Evolutionary conservation across 768 basidiomycete species (phyloP), one percentile per base, ranked within the genome.

Genomic region (Kwoniella sp.): DNA sequence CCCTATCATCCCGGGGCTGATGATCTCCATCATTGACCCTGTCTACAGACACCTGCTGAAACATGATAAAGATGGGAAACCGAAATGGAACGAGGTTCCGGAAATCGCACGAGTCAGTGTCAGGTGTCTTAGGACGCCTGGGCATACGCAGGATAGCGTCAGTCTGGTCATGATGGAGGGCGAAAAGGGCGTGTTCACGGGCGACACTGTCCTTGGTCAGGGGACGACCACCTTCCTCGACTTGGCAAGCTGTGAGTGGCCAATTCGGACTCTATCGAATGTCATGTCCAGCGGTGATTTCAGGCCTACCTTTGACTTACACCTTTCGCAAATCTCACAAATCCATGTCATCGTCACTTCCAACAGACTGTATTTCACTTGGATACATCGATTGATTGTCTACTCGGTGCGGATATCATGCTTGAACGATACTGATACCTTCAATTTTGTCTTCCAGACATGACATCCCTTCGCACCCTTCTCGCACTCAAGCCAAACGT

Each of bases 181-280:
- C 2, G 91, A 94, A 71, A 81, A 82, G 25, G 88, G 87, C 0
- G 83, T 97, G 17, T 93, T 94, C 82, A 94, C 92, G 0, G 91
- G 89, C 0, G 95, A 98, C 80, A 91, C 88, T 4, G 86, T 97
- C 7, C 85, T 98, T 29, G 95, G 95, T 0, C 87, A 92, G 67
- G 92, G 93, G 8, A 91, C 92, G 0, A 84, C 93, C 2, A 87
- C 94, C 4, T 96, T 97, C 76, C 89, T 90, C 68, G 89, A 95
- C 71, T 85, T 97, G 15, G 81, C 83, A 0, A 71, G 84, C 4
- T 96, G 76, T 77, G 55, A 71, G 76, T 68, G 25, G 33, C n/a
- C n/a, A n/a, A n/a, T n/a, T n/a, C n/a, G n/a, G n/a, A n/a, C n/a
- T n/a, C n/a, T n/a, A n/a, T n/a, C n/a, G n/a, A n/a, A n/a, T n/a